Conservation (phyloP, 495 filamentous ascomycete species). For the Daldinia bambusicola region DNA sequence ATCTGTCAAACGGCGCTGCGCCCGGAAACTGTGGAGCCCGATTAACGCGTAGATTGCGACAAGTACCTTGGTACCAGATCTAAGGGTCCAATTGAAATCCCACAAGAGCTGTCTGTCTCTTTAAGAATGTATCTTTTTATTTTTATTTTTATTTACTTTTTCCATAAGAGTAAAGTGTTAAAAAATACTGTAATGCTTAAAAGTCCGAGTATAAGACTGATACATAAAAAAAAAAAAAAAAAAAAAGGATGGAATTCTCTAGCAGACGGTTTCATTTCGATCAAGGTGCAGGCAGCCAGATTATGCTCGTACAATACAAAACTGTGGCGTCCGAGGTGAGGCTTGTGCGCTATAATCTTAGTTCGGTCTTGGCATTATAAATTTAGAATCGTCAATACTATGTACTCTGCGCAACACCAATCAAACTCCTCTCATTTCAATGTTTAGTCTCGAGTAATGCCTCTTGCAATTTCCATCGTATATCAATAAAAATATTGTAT, state of each 20-base stretch:
- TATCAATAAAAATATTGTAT: no score
- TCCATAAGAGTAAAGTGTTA: no score
- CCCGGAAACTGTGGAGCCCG: conserved; percentile 35
- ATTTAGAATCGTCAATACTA: conserved; percentile 29
- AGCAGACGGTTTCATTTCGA: no score
- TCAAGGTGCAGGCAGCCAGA: conserved; percentile 24
- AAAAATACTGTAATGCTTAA: neutral
- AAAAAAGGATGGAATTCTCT: no score
- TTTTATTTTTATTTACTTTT: no score
- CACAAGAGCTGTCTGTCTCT: neutral
- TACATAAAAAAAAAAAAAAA: neutral
- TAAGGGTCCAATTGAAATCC: conserved; percentile 1
- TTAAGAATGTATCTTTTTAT: no score
- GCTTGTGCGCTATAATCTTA: conserved; percentile 32
- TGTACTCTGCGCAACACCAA: conserved; percentile 7
- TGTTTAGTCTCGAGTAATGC: conserved; percentile 3
- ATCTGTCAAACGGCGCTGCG: conserved; percentile 43
- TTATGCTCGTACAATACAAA: neutral
- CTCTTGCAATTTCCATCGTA: neutral
- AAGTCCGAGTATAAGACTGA: neutral
- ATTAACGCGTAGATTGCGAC: conserved; percentile 41
- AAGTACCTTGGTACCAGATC: neutral
- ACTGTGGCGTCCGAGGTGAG: conserved; percentile 31
- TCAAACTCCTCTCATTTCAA: conserved; percentile 15
- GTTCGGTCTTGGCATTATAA: conserved; percentile 33